Conservation (phyloP, 257 asterid genomes). For the Solanum acaule region DNA sequence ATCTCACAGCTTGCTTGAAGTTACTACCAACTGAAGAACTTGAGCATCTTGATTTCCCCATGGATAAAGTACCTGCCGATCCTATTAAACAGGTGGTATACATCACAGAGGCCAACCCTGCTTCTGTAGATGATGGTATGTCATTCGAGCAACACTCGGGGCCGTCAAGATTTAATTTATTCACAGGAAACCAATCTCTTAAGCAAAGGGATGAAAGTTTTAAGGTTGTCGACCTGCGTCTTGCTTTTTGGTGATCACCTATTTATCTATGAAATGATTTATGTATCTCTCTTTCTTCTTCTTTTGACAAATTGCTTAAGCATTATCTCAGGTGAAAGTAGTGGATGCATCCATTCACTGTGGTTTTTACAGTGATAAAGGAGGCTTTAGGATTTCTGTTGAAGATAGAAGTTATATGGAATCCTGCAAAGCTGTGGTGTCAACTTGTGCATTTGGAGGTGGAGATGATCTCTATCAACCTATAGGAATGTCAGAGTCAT, state of each 20-base stretch:
- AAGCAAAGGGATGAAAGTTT: constrained; percentile 70
- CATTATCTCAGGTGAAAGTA: constrained; percentile 45
- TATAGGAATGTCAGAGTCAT: constrained; percentile 41
- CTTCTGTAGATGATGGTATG: constrained; percentile 25
- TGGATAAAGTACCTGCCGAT: constrained; percentile 21
- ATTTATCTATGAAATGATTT: neutral
- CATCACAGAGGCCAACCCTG: constrained; percentile 29
- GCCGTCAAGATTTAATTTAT: constrained; percentile 59
- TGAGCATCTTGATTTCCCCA: constrained; percentile 59
- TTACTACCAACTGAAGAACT: constrained; percentile 80
- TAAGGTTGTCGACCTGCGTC: constrained; percentile 34
- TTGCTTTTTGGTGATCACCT: neutral
- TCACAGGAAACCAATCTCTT: constrained; percentile 90
- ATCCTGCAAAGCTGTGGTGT: constrained; percentile 79
- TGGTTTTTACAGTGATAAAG: constrained; percentile 73
- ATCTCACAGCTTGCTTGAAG: constrained; percentile 63
- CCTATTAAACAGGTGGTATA: constrained; percentile 51
- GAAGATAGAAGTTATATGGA: constrained; percentile 68
- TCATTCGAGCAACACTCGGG: constrained; percentile 28
- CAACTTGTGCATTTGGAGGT: constrained; percentile 99
- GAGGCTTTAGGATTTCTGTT: constrained; percentile 83
- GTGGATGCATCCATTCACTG: constrained; percentile 37
- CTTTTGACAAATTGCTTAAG: neutral
- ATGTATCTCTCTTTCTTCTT: neutral
- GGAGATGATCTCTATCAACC: constrained; percentile 99